Base-by-base conservation (phyloP, 345 rosid species). In the Rubroshorea leprosula region DNA sequence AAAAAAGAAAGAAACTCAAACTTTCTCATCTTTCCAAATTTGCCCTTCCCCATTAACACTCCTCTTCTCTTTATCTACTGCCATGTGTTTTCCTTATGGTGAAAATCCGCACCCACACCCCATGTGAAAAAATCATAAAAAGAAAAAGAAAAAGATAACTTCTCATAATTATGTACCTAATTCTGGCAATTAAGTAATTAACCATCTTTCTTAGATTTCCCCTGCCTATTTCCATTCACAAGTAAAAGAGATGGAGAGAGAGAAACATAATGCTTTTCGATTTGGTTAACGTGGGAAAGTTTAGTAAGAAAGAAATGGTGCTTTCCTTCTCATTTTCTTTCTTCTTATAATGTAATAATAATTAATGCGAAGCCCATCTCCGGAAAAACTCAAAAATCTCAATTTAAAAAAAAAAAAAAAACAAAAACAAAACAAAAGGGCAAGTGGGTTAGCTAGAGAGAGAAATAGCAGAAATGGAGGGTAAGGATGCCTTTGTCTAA, bases 221-320 rank as follows among this genome's bases (percentile, higher is more conserved):
- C 55, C 65, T 68, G 77, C 67, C 75, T 61, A 46, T 69, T 69
- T 71, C 75, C 61, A 35, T 57, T 71, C 66, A 27, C 53, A 62
- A 68, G 51, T 22, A 23, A 35, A 10, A 35, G 7, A 35, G 31
- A 35, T 35, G 11, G 20, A 57, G 44, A 51, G 51, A 17, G 45
- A 23, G 59, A 51, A 55, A 6, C 57, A 22, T 14, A 63, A 59
- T 73, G 87, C 85, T 79, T 79, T 81, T 81, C 87, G 82, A 84
- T 84, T 84, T 74, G 82, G 83, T 77, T 84, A 77, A 84, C 85
- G 82, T 84, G 82, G 77, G 85, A 74, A 69, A 67, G 67, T 60
- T 54, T 58, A 59, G 74, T 51, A 55, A 72, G 82, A 84, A 75
- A 74, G 80, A 75, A 78, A 80, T 62, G 64, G 58, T 66, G 76